Evolutionary conservation across 2,329 filamentous ascomycete species (phyloP).

Genomic region (Diplodia corticola): DNA sequence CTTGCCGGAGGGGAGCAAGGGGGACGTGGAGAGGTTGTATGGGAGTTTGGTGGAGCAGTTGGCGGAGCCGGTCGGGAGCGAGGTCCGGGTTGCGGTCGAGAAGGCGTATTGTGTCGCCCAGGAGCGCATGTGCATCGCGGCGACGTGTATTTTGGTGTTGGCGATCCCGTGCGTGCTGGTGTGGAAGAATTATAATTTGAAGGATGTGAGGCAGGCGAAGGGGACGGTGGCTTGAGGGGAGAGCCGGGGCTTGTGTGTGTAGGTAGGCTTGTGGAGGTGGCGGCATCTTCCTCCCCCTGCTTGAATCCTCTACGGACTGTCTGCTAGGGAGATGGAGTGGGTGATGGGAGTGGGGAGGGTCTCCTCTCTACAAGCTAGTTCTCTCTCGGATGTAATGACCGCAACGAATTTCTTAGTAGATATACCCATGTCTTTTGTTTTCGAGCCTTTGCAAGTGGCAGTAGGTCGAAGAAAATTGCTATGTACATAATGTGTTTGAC

Average conservation of each 20-base stretch:
- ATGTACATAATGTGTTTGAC: too few species aligned
- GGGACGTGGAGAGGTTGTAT: constrained; percentile 42
- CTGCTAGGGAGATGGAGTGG: not conserved
- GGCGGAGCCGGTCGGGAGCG: constrained; percentile 50
- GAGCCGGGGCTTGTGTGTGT: not conserved
- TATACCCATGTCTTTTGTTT: not conserved
- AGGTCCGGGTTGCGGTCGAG: constrained; percentile 44
- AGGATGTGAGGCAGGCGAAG: constrained; percentile 38
- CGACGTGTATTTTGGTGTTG: constrained; percentile 34
- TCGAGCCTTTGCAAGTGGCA: not conserved
- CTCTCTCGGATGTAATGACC: not conserved
- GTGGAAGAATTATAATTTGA: constrained; percentile 38
- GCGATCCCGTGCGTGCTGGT: constrained; percentile 32
- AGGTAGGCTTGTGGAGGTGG: too few species aligned
- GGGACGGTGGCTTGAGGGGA: constrained; percentile 25
- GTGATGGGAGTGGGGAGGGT: not conserved
- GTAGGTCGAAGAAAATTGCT: not conserved
- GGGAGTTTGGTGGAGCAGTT: constrained; percentile 56
- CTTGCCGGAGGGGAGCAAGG: constrained; percentile 36
- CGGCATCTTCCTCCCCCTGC: too few species aligned
- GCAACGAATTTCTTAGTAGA: not conserved
- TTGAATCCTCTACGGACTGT: too few species aligned
- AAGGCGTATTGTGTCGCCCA: constrained; percentile 39
- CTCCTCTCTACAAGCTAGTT: not conserved
- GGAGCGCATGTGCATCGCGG: constrained; percentile 44